Base-by-base conservation (phyloP, 1,139 yeast species). In the Casaregolazyma suthepensis region DNA sequence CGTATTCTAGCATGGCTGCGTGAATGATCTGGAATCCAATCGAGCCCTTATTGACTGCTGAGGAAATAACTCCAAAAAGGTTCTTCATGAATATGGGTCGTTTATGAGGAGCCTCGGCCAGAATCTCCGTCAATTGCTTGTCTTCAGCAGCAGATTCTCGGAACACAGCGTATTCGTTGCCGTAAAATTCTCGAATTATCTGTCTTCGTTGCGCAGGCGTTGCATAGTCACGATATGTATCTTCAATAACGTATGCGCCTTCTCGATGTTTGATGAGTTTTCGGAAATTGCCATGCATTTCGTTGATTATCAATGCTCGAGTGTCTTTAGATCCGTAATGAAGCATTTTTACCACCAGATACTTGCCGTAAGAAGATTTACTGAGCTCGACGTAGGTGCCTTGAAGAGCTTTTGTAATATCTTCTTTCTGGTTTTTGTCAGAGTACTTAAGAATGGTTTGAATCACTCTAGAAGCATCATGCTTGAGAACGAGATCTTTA, bases 211-310 rank as follows among this genome's bases (percentile, higher is more conserved):
- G 98, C 58, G 84, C 88, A 45, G 85, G 79, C 29, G 90, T 82
- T 4, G 96, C 81, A 70, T 91, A 93, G 60, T 90, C 81, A 29
- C 90, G 88, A 68, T 78, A 93, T 63, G 90, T 78, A 75, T 93
- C 99, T 73, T 93, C 98, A 59, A 91, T 91, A 43, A 93, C 98
- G 66, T 93, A 90, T n/a, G 98, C 98, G 72, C 98, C 99, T 76
- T 93, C 98, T 73, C 86, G 85, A 72, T 93, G 98, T 76, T 95
- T 84, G 94, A 93, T 90, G 60, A 93, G 77, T 71, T 89, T 91
- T 69, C 97, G 78, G 63, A 89, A 80, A 64, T 85, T 85, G 52
- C 98, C 98, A 66, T 90, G 96, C 59, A 93, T 77, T 71, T 89
- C 97, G 66, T 85, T 79, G 54, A 91, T 79, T 54, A 93, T 87